Evolutionary conservation across 768 basidiomycete species (phyloP), one percentile per base, ranked within the genome.

Genomic region (Gymnopilus junonius): DNA sequence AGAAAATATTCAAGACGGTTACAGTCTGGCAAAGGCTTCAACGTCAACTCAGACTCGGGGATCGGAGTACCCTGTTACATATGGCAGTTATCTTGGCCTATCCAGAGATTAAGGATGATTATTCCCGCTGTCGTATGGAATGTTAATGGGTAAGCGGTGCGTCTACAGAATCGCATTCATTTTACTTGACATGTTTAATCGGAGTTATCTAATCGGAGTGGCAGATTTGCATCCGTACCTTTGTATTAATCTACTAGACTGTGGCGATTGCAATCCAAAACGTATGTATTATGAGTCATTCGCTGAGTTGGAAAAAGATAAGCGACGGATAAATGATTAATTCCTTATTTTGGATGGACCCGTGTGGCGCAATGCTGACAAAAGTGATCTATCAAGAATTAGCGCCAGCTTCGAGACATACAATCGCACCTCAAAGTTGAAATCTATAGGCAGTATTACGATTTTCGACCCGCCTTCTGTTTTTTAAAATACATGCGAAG

Each of bases 331-430:
- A 39, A 25, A 11, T 10, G 10, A 21, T 11, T 27, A 23, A 40
- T 40, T 55, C 7, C 54, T 37, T 55, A 55, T 40, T 55, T 55
- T 40, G 54, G 54, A 40, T 39, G 12, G 15, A n/a, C 15, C 6
- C 20, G 54, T 55, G 54, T 55, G 54, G 54, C 54, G 54, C 54
- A 55, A 12, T 20, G 48, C 29, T 31, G 27, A 50, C 45, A 29
- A 27, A 50, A 32, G 8, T 29, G 17, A 40, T 55, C 21, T 23
- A 27, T 3, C 20, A 12, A 40, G 8, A 32, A 23, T 55, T 4
- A 21, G 23, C 12, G 21, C 20, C 7, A 55, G 2, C 3, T 15
- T 37, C 11, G 37, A 23, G 11, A 12, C 51, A 20, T 32, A 17
- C 12, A 39, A 37, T 21, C 11, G 0, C 15, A 53, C 3, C 7